Base-by-base conservation (phyloP, 2,329 filamentous ascomycete genomes). In the Colletotrichum tropicicola region DNA sequence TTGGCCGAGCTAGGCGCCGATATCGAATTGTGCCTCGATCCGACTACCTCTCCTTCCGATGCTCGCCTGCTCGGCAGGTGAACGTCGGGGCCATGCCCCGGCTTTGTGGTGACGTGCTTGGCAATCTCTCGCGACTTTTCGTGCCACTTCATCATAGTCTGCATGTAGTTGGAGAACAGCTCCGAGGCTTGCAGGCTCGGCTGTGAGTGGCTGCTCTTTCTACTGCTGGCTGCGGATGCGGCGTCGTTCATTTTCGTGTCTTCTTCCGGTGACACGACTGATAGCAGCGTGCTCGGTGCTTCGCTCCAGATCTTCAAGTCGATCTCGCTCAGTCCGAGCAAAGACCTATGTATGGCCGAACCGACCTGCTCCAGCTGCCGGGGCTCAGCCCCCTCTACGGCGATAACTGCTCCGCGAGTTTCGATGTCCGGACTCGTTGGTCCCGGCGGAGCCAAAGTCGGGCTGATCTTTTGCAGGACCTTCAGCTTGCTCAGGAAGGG, bases 321-420 rank as follows among this genome's bases (percentile, higher is more conserved):
- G 65, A 78, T 68, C 54, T 85, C 81, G 13, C 76, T 76, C 12
- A 79, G 79, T 6, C 74, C 75, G 3, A 72, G 69, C 44, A 97
- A 81, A 70, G 89, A 90, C 32, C 84, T 82, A 58, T 91, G 85
- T 19, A 97, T 87, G 17, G 87, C 85, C 3, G 83, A 79, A 4
- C 92, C 89, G 4, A 92, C 87, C 9, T 86, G 82, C 2, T 80
- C 75, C 9, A 87, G 73, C 21, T 86, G 70, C n/a, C 72, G 71
- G 6, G 74, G 68, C 61, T 90, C 86, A 17, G 91, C 84, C 1
- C 94, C 94, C 76, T 98, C 95, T 27, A 98, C 81, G 0, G 92
- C 91, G 67, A 98, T 90, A 37, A 98, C 86, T 0, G 92, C 87
- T 0, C 95, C 94, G n/a, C 94, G 87, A 6, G 82, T 80, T 69